Base-by-base conservation (phyloP, 2,329 filamentous ascomycete species). In the Monosporascus ibericus region DNA sequence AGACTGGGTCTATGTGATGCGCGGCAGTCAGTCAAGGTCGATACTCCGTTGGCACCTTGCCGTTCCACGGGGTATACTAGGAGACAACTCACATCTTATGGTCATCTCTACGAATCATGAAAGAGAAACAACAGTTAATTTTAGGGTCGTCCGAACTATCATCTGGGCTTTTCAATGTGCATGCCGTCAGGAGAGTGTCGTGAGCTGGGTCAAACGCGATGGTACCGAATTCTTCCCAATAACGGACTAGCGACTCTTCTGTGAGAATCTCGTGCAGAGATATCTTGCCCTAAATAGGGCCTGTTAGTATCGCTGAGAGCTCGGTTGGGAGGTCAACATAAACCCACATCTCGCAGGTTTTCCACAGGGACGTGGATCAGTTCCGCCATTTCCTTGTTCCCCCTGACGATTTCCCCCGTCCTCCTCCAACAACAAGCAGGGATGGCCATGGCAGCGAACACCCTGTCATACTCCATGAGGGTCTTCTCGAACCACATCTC, bases 401-500 rank as follows among this genome's bases (percentile, higher is more conserved):
- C 94, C 58, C 94, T 80, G 68, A 96, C 97, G 47, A 99, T 97
- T 74, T 99, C 94, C 9, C 94, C 94, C 0, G 94, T 99, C 64
- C 94, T 81, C 63, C 94, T 81, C 94, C 94, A 99, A 68, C 92
- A 95, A 71, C 94, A 99, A 15, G 94, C 94, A 0, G 94, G 94
- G 56, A 99, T 92, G 2, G 94, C 94, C 94, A 99, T 99, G 68
- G 91, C 95, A 2, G 94, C 94, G 74, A 99, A 99, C 1, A 99
- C 92, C 34, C 94, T 90, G 65, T 99, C 94, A 64, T 97, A 97
- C 67, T 97, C 94, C 88, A 97, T 94, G 61, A 99, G 74, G 58
- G 89, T 94, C 64, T 88, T 85, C 70, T 99, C 94, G 66, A 99
- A 97, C 92, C 94, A 97, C 90, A 97, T 96, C 72, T 99, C 94